phyloP scores from a whole-genome alignment of 2,329 filamentous ascomycete species.

The Ophiocordyceps camponoti-saundersi region DNA sequence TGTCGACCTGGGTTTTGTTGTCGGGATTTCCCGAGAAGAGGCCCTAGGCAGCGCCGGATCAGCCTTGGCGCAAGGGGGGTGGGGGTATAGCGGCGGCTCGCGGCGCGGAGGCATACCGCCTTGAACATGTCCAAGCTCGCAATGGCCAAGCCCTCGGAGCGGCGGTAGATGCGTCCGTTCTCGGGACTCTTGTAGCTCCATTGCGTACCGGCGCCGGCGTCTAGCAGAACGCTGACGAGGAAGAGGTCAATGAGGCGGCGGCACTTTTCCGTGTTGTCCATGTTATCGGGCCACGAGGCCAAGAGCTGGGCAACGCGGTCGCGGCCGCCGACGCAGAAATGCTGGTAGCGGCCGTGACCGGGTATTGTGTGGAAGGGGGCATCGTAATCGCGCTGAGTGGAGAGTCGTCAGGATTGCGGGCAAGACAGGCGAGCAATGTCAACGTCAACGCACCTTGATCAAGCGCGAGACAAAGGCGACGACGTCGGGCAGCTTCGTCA shows the following conservation, averaged over 20 bases:
- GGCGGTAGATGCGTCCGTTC: constrained; percentile 63
- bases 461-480: constrained; percentile 80
- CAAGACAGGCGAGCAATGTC: not conserved
- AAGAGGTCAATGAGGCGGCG: constrained; percentile 64
- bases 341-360: constrained; percentile 72
- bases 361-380: constrained; percentile 50
- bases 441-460: constrained; percentile 54
- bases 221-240: constrained; percentile 62
- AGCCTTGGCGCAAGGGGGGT: constrained; percentile 2
- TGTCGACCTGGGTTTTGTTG: constrained; percentile 84
- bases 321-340: constrained; percentile 65
- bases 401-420: not conserved
- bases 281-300: constrained; percentile 46
- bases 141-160: constrained; percentile 77
- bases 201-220: constrained; percentile 74
- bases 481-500: constrained; percentile 67
- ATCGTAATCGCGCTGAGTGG: constrained; percentile 33
- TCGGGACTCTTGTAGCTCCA: constrained; percentile 92
- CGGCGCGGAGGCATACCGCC: constrained; percentile 21
- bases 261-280: constrained; percentile 59
- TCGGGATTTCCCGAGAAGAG: constrained; percentile 67
- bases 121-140: constrained; percentile 84
- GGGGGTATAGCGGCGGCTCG: not conserved
- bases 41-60: constrained; percentile 30
- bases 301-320: constrained; percentile 58